Base-by-base conservation (phyloP, 1,284 basidiomycete species). In the Boletus semigastroideus region DNA sequence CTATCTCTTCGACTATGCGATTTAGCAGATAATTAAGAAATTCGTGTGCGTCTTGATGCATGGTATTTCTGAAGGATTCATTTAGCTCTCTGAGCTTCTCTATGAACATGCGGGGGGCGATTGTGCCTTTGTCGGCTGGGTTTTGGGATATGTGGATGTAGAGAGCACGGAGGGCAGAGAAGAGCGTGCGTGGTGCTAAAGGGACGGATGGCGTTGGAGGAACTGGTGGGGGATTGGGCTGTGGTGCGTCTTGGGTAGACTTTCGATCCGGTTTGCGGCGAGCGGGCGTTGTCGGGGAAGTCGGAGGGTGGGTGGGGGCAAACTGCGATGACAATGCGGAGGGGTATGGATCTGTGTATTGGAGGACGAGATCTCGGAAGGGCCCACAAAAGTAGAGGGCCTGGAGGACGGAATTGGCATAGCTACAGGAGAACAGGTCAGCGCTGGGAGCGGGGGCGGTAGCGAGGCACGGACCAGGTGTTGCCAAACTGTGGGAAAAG, bases 391-490 rank as follows among this genome's bases (percentile, higher is more conserved):
- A 90, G 73, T 98, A 99, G 49, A 99, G 83, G 0, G 96, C 89
- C 71, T 99, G 96, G 11, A 99, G 80, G 27, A 99, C 92, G 16
- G 96, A 98, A 74, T 98, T 99, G 75, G 91, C 94, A 72, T 99
- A 99, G 74, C 92, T 94, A 69, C 2, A 34, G 5, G 54, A 66
- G 42, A n/a, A 16, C 11, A 53, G 12, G 48, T 62, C 43, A 63
- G 56, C 40, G 45, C 36, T 8, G 38, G n/a, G 42, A 6, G 22
- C 27, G 42, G 47, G 43, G 49, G 43, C 49, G 48, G 46, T 33
- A 34, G 34, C 16, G 42, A 34, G 49, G 22, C 30, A 58, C 82
- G 64, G 59, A 87, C 87, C 90, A 92, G 30, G 88, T 92, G 69
- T 92, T 92, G 41, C 88, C 89, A 72, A 90, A 90, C 86, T 90